Base-by-base conservation (phyloP, 2,329 filamentous ascomycete genomes). In the Onygena corvina region DNA sequence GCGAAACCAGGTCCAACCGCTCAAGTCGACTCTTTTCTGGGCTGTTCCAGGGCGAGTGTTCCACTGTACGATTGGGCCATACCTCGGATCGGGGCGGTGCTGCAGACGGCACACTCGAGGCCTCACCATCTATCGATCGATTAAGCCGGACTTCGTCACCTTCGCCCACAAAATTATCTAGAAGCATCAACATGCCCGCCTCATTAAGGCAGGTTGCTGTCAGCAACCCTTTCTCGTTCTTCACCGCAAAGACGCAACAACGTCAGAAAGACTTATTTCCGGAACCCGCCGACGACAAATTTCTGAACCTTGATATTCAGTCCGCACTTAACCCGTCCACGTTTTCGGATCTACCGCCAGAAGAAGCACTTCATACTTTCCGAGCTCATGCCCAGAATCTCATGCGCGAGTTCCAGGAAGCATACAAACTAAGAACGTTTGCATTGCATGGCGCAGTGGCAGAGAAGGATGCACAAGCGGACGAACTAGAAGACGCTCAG, bases 401-500 rank as follows among this genome's bases (percentile, higher is more conserved):
- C 1, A 66, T 81, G 40, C 64, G 68, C 48, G 69, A 71, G 25
- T 71, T 79, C 58, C 78, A 80, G 60, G 62, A 64, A 3, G 76
- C 76, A 2, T 80, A 81, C 61, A 74, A 73, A 53, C 64, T 71
- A 52, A 69, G 74, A 51, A 68, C 67, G 1, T 68, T 71, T 47
- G 67, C 69, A 25, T 64, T 81, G 36, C 68, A 71, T 33, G 70
- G 75, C 52, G 68, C 71, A 2, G 64, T 71, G 30, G 73, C 72
- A 3, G 76, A 79, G 56, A 73, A 77, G 52, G 73, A 71, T 47
- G 73, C 74, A 8, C 74, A 77, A 55, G 68, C 71, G n/a, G 78
- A 81, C 54, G 79, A 81, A 59, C 67, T 78, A 0, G 76, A 79
- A 52, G 78, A 80, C 56, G 72, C 76, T 11, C 71, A 77, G 29